Evolutionary conservation across 1,139 yeast genomes (phyloP), one percentile per base, ranked within the genome.

Genomic region (Candida buenavistaensis): DNA sequence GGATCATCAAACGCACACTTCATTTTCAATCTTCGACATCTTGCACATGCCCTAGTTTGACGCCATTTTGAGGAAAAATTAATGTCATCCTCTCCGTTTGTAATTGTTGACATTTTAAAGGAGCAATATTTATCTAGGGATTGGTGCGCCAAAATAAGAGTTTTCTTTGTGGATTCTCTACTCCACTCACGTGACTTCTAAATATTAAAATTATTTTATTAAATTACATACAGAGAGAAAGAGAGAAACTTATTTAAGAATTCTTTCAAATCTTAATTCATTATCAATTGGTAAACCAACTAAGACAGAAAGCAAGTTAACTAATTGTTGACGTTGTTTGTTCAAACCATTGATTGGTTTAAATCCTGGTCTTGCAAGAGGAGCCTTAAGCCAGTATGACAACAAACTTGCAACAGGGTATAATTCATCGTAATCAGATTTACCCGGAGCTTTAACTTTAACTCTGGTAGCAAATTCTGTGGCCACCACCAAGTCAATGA

Each of bases 321-420:
- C 29, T 13, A 24, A 22, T 22, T 22, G 24, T 54, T 82, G 78
- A 60, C 96, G 83, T 72, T 90, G 97, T 69, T 89, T 90, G 77
- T 88, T 90, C 59, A 90, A 78, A 25, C 97, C 96, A 57, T 90
- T 90, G 54, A 90, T 86, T 30, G 96, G 84, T 59, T 87, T 85
- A 66, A 73, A 86, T 10, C 96, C 96, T 38, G 90, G 88, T 66
- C 92, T 85, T 36, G 95, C 81, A 52, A 90, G 75, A 47, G 97
- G 97, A 2, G 97, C 97, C 74, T 90, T 90, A 57, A 90, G 79
- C 97, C 97, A 90, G 72, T 90, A 90, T 58, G 92, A 80, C 62
- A 90, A 75, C 63, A 89, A 85, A 15, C 95, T 80, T 57, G 90
- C 73, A 32, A 90, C 92, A 25, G 96, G 80, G 66, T 90, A 89